A percentile compares a stretch with the other conserved stretches of the same genome.
Evolutionary conservation across 2,329 filamentous ascomycete genomes (phyloP).

Genomic region (Cladophialophora bantiana): DNA sequence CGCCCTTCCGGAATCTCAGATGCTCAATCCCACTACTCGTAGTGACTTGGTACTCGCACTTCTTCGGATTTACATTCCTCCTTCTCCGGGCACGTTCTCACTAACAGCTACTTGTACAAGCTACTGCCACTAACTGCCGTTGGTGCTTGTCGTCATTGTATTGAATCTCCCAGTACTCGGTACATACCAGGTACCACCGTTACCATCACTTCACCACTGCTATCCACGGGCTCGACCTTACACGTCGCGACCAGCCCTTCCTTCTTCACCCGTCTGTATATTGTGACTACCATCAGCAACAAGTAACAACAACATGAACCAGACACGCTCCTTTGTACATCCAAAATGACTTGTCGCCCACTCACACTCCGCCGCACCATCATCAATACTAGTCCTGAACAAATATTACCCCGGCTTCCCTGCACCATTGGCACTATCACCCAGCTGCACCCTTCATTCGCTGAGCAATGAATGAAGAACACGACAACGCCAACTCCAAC

Average conservation of each 20-base stretch:
- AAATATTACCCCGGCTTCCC: constrained; percentile 18
- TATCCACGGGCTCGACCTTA: no score
- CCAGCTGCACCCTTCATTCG: constrained; percentile 20
- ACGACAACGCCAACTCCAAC: constrained; percentile 26
- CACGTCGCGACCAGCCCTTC: neutral
- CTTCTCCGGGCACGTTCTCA: neutral
- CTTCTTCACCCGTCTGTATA: neutral
- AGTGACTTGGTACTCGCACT: no score
- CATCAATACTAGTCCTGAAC: constrained; percentile 13
- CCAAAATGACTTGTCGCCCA: constrained; percentile 20
- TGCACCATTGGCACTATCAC: constrained; percentile 20
- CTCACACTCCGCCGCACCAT: constrained; percentile 15
- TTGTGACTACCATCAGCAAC: neutral
- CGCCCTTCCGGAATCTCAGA: neutral
- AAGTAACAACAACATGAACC: neutral
- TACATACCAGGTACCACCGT: no score
- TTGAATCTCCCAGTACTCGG: no score
- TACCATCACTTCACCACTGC: no score
- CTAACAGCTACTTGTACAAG: no score
- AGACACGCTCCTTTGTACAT: neutral
- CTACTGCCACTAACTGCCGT: no score
- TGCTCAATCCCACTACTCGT: no score
- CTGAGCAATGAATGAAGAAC: constrained; percentile 39
- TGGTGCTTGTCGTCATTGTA: no score
- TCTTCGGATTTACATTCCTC: neutral